Base-by-base conservation (phyloP, 2,329 filamentous ascomycete species). In the Penicillium sp. region DNA sequence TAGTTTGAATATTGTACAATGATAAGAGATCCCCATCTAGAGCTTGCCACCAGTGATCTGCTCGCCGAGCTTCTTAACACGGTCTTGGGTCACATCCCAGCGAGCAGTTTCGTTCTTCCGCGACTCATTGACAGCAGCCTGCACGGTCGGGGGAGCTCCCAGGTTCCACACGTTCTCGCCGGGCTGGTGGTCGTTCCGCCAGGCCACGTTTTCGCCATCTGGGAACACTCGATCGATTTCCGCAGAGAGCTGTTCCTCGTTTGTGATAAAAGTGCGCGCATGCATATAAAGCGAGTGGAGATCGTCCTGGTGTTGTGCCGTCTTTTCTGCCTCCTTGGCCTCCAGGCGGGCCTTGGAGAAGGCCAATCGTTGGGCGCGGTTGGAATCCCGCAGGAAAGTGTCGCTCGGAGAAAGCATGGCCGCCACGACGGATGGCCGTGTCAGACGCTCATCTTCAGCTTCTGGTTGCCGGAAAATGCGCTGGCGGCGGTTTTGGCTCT, bases 231-330 rank as follows among this genome's bases (percentile, higher is more conserved):
- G 75, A 18, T 95, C 88, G 50, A 97, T 86, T 59, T 85, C 82
- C 13, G 79, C 78, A 61, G 89, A 82, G 27, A 99, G 82, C 69
- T 96, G 87, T 44, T 81, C 76, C 69, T 96, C 91, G 20, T 82
- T 86, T 15, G 91, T 86, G 68, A 99, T 97, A 75, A 97, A 99
- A 32, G 84, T 78, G 21, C 88, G 84, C 4, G 94, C 91, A 62
- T 91, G 89, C 76, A 94, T 89, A 75, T 99, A 99, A 10, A 99
- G 82, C 52, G 90, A 86, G 73, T 96, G 90, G 24, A 99, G 75
- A 13, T 87, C 82, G 59, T 93, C 84, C 54, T 83, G 80, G 44
- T 88, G 83, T 46, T 80, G 78, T 51, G 85, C 80, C 36, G 79
- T 77, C 67, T 85, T 85, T 46, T 76, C 70, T 8, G 72, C 74